phyloP scores from a whole-genome alignment of 768 basidiomycete species.

The Russula compacta region DNA sequence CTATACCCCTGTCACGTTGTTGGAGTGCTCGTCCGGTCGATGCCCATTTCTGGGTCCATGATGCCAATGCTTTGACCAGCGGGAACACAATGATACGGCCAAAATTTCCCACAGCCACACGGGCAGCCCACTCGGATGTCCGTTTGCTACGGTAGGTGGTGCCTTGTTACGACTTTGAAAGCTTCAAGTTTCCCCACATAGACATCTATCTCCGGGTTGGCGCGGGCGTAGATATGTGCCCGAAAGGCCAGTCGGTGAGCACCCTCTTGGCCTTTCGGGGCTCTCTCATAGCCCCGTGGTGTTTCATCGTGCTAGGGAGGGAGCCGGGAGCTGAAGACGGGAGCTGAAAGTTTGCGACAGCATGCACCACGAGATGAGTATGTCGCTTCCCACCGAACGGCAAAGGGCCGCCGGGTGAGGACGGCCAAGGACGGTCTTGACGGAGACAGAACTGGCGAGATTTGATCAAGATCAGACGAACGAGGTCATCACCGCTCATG shows the following conservation, averaged over 20 bases:
- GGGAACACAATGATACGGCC: background rate
- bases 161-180: slow-evolving; percentile 3
- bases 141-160: background rate
- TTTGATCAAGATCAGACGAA: background rate
- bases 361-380: no score
- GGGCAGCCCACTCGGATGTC: slow-evolving; percentile 7
- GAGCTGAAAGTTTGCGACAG: no score
- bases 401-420: background rate
- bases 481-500: slow-evolving; percentile 13
- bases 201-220: background rate
- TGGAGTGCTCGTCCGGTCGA: slow-evolving; percentile 5
- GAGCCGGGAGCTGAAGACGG: background rate
- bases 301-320: background rate
- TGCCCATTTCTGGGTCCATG: background rate
- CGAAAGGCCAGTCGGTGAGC: background rate
- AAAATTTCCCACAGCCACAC: slow-evolving; percentile 1
- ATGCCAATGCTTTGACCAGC: no score
- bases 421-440: background rate
- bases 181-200: background rate
- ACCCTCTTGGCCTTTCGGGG: background rate
- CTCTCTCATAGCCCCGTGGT: background rate
- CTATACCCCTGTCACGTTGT: slow-evolving; percentile 10
- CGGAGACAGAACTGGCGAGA: background rate
- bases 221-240: background rate
- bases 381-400: no score